These are phyloP conservation scores for Phialophora macrospora DNA, from an alignment of 2,329 filamentous ascomycete genomes.

Conservation along the genomic window DNA sequence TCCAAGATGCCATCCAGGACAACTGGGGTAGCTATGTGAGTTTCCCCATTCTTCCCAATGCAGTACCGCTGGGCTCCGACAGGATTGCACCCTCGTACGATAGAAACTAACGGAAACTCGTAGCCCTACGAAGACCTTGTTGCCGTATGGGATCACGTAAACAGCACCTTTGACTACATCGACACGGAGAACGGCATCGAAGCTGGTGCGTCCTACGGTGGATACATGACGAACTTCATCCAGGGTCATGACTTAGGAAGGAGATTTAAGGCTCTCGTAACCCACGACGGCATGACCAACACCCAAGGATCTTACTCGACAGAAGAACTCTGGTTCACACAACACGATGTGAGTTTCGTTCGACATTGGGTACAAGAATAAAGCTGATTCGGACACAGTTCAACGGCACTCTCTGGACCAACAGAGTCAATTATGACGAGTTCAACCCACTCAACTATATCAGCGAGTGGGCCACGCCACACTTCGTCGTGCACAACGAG, in stretches of 20 bases:
- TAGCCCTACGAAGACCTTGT: conserved; percentile 80
- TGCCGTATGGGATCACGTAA: conserved; percentile 74
- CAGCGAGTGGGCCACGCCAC: conserved; percentile 76
- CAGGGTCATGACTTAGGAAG: conserved; percentile 83
- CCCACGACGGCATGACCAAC: conserved; percentile 84
- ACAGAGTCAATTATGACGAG: conserved; percentile 66
- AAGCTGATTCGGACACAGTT: conserved; percentile 44
- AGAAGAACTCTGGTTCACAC: conserved; percentile 59
- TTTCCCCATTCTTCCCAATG: background rate
- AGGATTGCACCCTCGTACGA: background rate
- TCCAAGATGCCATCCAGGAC: conserved; percentile 75
- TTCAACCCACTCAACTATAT: conserved; percentile 71
- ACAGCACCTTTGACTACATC: conserved; percentile 45
- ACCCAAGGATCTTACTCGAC: conserved; percentile 56
- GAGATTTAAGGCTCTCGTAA: conserved; percentile 85
- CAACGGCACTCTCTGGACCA: conserved; percentile 57
- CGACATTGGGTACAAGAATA: background rate
- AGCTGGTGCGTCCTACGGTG: conserved; percentile 50
- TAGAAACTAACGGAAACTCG: background rate
- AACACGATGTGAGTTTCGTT: conserved; percentile 48
- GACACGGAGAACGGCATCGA: conserved; percentile 49
- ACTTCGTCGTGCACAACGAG: conserved; percentile 83
- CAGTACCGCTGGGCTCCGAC: background rate
- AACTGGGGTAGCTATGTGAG: conserved; percentile 75
- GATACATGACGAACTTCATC: conserved; percentile 73